phyloP scores from a whole-genome alignment of 2,329 filamentous ascomycete species.

The Fusarium udum region DNA sequence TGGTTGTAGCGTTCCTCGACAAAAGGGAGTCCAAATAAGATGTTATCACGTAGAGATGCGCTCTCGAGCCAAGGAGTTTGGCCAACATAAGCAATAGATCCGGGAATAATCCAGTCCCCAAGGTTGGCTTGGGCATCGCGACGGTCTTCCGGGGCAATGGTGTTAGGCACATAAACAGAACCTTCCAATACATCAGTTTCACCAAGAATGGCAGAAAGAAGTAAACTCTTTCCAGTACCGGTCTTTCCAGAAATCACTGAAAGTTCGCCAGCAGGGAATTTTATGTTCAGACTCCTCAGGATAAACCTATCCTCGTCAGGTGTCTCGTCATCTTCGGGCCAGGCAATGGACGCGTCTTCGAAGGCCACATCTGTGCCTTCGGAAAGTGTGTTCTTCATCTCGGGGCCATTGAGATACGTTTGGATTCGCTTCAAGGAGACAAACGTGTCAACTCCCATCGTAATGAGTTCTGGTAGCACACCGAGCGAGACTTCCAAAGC shows the following conservation, averaged over 20 bases:
- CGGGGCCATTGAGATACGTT: slow-evolving; percentile 73
- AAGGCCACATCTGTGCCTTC: slow-evolving; percentile 71
- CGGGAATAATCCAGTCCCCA: slow-evolving; percentile 74
- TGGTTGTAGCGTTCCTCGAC: slow-evolving; percentile 75
- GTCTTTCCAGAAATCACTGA: slow-evolving; percentile 82
- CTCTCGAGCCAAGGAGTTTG: slow-evolving; percentile 91
- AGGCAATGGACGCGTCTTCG: slow-evolving; percentile 74
- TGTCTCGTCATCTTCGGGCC: slow-evolving; percentile 73
- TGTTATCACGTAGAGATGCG: slow-evolving; percentile 79
- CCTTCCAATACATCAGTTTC: slow-evolving; percentile 77
- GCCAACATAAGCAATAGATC: slow-evolving; percentile 77
- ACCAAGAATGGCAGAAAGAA: slow-evolving; percentile 78
- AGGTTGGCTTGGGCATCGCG: slow-evolving; percentile 70
- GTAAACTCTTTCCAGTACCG: slow-evolving; percentile 79
- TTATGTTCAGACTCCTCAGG: slow-evolving; percentile 70
- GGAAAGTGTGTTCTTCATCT: slow-evolving; percentile 65
- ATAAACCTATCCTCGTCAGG: slow-evolving; percentile 70
- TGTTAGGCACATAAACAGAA: slow-evolving; percentile 63
- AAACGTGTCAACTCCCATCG: slow-evolving; percentile 74
- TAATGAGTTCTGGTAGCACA: slow-evolving; percentile 77
- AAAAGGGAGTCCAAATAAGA: slow-evolving; percentile 78
- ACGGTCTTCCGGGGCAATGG: slow-evolving; percentile 62
- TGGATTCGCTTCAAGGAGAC: slow-evolving; percentile 79
- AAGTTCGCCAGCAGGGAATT: slow-evolving; percentile 74
- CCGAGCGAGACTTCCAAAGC: slow-evolving; percentile 77